Conservation (phyloP, 2,329 filamentous ascomycete species). For the Xylariaceae sp. region DNA sequence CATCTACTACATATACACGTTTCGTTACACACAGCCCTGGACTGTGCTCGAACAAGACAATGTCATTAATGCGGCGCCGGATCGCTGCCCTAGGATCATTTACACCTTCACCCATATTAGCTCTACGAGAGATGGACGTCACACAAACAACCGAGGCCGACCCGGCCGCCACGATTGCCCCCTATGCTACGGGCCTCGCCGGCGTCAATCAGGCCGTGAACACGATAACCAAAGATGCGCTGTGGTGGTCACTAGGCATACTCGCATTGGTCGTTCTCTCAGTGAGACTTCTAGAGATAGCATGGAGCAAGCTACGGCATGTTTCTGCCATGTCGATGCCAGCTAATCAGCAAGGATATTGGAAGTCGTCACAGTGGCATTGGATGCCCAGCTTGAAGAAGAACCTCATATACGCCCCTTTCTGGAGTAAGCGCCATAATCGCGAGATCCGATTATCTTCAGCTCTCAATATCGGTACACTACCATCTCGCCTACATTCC, state of each 20-base stretch:
- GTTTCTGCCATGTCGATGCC: conserved; percentile 54
- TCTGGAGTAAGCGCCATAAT: conserved; percentile 64
- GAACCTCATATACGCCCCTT: conserved; percentile 58
- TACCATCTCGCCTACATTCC: conserved; percentile 61
- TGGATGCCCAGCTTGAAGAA: conserved; percentile 62
- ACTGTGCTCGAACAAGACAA: conserved; percentile 20
- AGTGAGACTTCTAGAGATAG: conserved; percentile 51
- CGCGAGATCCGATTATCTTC: conserved; percentile 60
- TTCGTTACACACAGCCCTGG: conserved; percentile 4
- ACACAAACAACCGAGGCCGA: conserved; percentile 14
- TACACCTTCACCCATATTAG: conserved; percentile 28
- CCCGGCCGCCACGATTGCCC: conserved; percentile 46
- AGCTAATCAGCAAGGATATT: conserved; percentile 54
- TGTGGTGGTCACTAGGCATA: conserved; percentile 60
- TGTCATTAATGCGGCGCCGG: conserved; percentile 34
- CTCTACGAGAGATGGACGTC: conserved; percentile 26
- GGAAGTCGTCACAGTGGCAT: conserved; percentile 53
- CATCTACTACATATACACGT: conserved; percentile 8
- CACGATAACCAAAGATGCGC: conserved; percentile 50
- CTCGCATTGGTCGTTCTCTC: conserved; percentile 50
- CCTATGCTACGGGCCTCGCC: conserved; percentile 53
- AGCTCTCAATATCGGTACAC: conserved; percentile 53
- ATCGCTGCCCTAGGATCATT: conserved; percentile 32
- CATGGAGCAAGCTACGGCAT: conserved; percentile 54
- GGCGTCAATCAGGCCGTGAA: conserved; percentile 59